Conservation (phyloP, 2,329 filamentous ascomycete genomes). For the Aspergillus transmontanensis region DNA sequence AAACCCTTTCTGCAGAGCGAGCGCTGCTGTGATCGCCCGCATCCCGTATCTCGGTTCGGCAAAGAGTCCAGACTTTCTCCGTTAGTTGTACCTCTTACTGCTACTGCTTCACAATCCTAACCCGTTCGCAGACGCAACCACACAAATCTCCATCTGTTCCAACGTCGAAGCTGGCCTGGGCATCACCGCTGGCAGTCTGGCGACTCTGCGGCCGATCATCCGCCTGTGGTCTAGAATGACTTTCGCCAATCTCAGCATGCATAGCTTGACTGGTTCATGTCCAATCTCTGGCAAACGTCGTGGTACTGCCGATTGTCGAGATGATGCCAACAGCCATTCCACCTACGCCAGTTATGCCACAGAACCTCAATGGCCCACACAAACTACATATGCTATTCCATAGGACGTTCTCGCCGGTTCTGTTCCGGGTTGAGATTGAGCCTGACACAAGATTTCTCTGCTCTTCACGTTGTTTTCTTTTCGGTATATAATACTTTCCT, state of each 20-base stretch:
- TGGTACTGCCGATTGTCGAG: not conserved
- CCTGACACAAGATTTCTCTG: not conserved
- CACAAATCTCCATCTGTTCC: constrained; percentile 45
- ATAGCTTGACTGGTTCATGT: not conserved
- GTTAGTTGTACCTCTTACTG: constrained; percentile 13
- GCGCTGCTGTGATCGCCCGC: constrained; percentile 27
- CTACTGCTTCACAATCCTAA: not conserved
- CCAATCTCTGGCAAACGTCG: not conserved
- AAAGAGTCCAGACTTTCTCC: constrained; percentile 26
- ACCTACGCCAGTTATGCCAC: not conserved
- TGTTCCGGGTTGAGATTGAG: not conserved
- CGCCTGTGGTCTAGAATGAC: not conserved
- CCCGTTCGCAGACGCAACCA: constrained; percentile 37
- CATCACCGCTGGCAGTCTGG: constrained; percentile 36
- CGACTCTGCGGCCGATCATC: constrained; percentile 29
- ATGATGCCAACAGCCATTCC: not conserved
- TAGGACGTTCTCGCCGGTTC: not conserved
- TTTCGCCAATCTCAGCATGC: not conserved
- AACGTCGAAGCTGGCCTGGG: constrained; percentile 35
- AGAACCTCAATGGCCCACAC: not conserved
- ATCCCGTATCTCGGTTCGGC: constrained; percentile 20
- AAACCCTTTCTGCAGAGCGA: constrained; percentile 11
- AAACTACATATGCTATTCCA: not conserved
- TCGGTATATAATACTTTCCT: not conserved
- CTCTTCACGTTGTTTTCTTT: not conserved